Conservation (phyloP, 805 yeast genomes). For the Tetrapisispora phaffii region DNA sequence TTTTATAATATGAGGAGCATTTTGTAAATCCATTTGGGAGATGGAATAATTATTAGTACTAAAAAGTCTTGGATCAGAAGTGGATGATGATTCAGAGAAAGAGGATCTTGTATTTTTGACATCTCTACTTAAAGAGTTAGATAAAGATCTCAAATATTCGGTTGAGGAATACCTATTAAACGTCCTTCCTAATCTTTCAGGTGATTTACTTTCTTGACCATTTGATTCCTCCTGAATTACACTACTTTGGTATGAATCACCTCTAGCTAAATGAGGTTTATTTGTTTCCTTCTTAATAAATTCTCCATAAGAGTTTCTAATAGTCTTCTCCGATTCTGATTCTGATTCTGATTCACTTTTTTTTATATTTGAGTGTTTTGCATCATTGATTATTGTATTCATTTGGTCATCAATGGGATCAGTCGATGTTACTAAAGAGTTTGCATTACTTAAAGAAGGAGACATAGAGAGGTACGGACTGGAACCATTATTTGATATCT, state of each 20-base stretch:
- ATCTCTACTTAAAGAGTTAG: slow-evolving; percentile 24
- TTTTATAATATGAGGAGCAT: slow-evolving; percentile 20
- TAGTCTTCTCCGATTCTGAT: slow-evolving; percentile 1
- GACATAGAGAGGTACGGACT: slow-evolving; percentile 7
- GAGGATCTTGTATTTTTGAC: slow-evolving; percentile 5
- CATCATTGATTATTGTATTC: background rate
- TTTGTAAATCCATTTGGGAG: slow-evolving; percentile 21
- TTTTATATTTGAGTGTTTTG: background rate
- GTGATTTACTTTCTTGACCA: slow-evolving; percentile 2
- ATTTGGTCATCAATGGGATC: slow-evolving; percentile 18
- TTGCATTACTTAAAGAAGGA: slow-evolving; percentile 8
- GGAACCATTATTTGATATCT: background rate
- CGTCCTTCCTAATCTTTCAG: slow-evolving; percentile 17
- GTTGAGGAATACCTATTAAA: slow-evolving; percentile 21
- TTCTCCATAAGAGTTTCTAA: slow-evolving; percentile 27
- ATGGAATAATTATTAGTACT: slow-evolving; percentile 24
- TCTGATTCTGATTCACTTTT: background rate
- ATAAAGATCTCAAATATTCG: slow-evolving; percentile 47
- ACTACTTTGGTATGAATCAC: slow-evolving; percentile 63
- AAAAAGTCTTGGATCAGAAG: slow-evolving; percentile 9
- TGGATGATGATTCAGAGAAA: background rate
- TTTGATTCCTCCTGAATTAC: slow-evolving; percentile 34
- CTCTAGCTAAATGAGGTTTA: slow-evolving; percentile 63
- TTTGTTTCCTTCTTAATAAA: slow-evolving; percentile 18
- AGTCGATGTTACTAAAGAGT: slow-evolving; percentile 21